Evolutionary conservation across 2,329 filamentous ascomycete genomes (phyloP).

Genomic region (Aspergillus sp.): DNA sequence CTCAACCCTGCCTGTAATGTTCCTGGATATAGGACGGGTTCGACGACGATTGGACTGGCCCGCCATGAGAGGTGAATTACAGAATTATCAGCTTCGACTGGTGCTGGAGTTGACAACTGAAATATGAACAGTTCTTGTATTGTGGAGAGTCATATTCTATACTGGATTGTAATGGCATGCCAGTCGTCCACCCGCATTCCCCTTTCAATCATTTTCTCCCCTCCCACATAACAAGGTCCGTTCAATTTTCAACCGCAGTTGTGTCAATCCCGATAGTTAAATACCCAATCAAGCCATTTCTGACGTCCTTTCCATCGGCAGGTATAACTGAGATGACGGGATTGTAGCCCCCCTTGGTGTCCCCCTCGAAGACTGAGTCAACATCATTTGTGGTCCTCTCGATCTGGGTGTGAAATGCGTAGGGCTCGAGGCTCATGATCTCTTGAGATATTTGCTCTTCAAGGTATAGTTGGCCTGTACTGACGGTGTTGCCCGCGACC

Average conservation of each 20-base stretch:
- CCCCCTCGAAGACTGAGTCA: slow-evolving; percentile 11
- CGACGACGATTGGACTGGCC: too few relatives aligned
- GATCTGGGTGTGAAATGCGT: slow-evolving; percentile 33
- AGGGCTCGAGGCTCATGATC: slow-evolving; percentile 37
- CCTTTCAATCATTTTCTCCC: too few relatives aligned
- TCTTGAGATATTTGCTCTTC: slow-evolving; percentile 28
- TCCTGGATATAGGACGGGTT: too few relatives aligned
- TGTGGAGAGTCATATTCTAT: too few relatives aligned
- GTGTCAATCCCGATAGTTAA: slow-evolving; percentile 38
- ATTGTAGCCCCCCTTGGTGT: slow-evolving; percentile 26
- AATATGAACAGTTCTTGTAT: too few relatives aligned
- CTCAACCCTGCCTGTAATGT: too few relatives aligned
- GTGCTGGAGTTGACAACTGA: too few relatives aligned
- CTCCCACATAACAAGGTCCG: too few relatives aligned
- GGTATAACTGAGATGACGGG: slow-evolving; percentile 33
- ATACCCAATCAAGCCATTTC: slow-evolving; percentile 39
- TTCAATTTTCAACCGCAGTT: slow-evolving; percentile 12
- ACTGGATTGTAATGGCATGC: too few relatives aligned
- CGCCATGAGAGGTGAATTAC: too few relatives aligned
- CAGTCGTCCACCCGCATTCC: too few relatives aligned
- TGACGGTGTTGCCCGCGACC: slow-evolving; percentile 25
- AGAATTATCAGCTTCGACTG: too few relatives aligned
- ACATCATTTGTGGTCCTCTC: slow-evolving; percentile 35
- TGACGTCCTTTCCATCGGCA: slow-evolving; percentile 33
- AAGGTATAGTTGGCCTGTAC: slow-evolving; percentile 35